Conservation (phyloP, 176 grass and related monocot genomes). For the Metroxylon sagu region DNA sequence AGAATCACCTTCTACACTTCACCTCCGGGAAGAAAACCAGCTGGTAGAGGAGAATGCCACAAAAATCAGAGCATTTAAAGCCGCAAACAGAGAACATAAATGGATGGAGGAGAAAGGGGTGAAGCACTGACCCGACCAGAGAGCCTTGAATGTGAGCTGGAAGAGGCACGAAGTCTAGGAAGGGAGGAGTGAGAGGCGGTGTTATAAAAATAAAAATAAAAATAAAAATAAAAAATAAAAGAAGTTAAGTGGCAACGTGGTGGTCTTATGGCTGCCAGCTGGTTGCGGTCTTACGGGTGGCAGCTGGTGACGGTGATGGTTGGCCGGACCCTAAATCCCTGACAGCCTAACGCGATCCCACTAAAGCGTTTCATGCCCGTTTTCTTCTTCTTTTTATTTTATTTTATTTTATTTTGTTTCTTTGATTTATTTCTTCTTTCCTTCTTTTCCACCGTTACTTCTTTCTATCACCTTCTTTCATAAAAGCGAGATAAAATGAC, state of each 20-base stretch:
- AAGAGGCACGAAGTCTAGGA: background rate
- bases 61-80: background rate
- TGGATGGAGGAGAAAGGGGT: background rate
- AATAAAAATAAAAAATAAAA: too few relatives aligned
- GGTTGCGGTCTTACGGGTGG: conserved; percentile 35
- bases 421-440: too few relatives aligned
- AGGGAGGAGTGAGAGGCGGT: conserved; percentile 11
- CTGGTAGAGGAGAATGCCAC: background rate
- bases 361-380: too few relatives aligned
- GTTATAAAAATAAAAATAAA: conserved; percentile 35
- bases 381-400: too few relatives aligned
- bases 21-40: conserved; percentile 10
- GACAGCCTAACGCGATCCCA: too few relatives aligned
- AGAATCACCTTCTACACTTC: conserved; percentile 19
- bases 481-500: too few relatives aligned
- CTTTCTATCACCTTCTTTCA: too few relatives aligned
- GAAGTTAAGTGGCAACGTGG: conserved; percentile 28
- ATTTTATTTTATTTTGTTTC: too few relatives aligned
- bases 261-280: conserved; percentile 40
- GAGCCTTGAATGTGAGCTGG: conserved; percentile 4
- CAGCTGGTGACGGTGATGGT: conserved; percentile 35
- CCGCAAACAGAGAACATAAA: too few relatives aligned
- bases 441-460: too few relatives aligned
- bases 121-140: conserved; percentile 48
- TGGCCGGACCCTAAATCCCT: conserved; percentile 6